Base-by-base conservation (phyloP, 805 yeast genomes). In the Candida rishiriensis region DNA sequence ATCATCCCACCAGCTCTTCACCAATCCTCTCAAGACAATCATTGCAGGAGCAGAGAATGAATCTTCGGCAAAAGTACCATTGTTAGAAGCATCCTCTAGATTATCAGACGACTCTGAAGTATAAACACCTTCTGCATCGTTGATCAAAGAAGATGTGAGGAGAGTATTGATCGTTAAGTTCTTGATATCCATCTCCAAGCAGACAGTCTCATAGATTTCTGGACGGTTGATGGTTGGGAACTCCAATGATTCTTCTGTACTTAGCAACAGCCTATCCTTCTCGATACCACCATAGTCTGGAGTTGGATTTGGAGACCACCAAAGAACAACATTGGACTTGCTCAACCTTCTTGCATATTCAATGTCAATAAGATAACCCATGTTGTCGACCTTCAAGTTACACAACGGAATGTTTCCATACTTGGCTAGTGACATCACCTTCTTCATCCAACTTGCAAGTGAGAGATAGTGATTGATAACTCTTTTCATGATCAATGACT, bases 1-100 rank as follows among this genome's bases (percentile, higher is more conserved):
- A 56, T 81, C 85, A 56, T 88, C 95, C 96, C 97, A 91, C 97
- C 97, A 88, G 29, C 74, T 80, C 55, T 85, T 88, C 11, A 93
- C 85, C 75, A 93, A 69, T 8, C 73, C 62, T 57, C 95, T 76
- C 44, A 93, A 70, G 1, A 84, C 84, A 10, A 71, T 63, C 49
- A 93, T 69, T 2, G 97, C 86, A 0, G 85, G 78, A 0, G 81
- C 74, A 10, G 90, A 83, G 54, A 91, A 90, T 0, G 95, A 78
- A 61, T 91, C 95, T 52, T 83, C 87, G 12, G 91, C 85, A 53
- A 90, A 78, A 0, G 78, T 72, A 8, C 61, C 54, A 15, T 47
- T 47, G 13, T 51, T 53, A 4, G 53, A 46, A 21, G 45, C 51
- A 7, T 41, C 51, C n/a, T 47, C 44, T 2, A 45, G 10, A n/a